phyloP scores from a whole-genome alignment of 345 rosid species.

The Salix koriyanagi region DNA sequence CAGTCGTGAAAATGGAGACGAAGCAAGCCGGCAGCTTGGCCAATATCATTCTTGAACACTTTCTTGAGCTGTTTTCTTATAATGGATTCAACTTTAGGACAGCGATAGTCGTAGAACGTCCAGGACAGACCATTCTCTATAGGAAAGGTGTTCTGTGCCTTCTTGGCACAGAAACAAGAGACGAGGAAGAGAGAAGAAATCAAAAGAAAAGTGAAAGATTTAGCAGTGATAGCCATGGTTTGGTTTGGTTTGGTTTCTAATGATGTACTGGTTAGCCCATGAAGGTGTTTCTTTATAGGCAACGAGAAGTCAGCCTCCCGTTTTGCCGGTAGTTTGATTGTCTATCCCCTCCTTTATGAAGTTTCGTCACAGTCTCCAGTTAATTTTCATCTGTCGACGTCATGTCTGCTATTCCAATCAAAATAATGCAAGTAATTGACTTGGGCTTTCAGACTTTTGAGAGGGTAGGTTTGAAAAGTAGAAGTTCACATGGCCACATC shows the following conservation, averaged over 20 bases:
- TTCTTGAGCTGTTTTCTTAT: slow-evolving; percentile 54
- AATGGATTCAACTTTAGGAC: slow-evolving; percentile 63
- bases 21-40: slow-evolving; percentile 83
- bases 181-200: slow-evolving; percentile 14
- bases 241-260: neutral
- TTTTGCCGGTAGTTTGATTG: neutral
- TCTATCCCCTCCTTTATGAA: neutral
- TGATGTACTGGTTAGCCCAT: neutral
- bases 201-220: slow-evolving; percentile 8
- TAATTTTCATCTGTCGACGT: no score
- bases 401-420: no score
- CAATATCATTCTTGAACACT: slow-evolving; percentile 60
- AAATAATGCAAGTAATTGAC: no score
- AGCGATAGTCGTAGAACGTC: slow-evolving; percentile 51
- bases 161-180: slow-evolving; percentile 4
- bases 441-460: no score
- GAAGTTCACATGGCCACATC: no score
- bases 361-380: no score
- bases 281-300: neutral
- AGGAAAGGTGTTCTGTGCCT: slow-evolving; percentile 28
- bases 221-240: slow-evolving; percentile 6
- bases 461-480: no score
- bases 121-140: slow-evolving; percentile 59
- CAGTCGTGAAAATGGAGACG: slow-evolving; percentile 93
- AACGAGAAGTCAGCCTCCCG: neutral